Base-by-base conservation (phyloP, 805 yeast genomes). In the Wickerhamiella azymoides region DNA sequence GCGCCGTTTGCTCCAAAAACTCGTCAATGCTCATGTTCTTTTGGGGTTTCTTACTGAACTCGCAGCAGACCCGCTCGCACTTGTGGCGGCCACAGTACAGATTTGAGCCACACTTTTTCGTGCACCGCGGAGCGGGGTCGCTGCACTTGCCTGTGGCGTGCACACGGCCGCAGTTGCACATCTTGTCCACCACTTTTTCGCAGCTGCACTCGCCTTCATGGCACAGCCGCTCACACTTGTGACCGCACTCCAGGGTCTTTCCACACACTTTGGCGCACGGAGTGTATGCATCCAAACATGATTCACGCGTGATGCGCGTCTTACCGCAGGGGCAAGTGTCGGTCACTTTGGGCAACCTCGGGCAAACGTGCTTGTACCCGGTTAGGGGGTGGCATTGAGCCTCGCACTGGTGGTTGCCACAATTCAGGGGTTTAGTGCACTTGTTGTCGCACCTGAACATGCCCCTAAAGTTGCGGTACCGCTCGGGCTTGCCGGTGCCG, bases 391-490 rank as follows among this genome's bases (percentile, higher is more conserved):
- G 83, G 56, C 95, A 73, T 45, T 64, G 58, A 52, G 67, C 69
- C 26, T 62, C 56, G 58, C 84, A 78, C 36, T 14, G 7, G 54
- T 78, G 84, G 10, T 57, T 57, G 36, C 80, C 76, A 48, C 69
- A 63, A 0, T 62, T 49, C 24, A 77, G 58, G 5, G 53, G 49
- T 45, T 68, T 62, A 1, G 72, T 73, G 65, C 95, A 84, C 6
- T 63, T 62, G 14, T 67, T 64, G 38, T 77, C 76, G 62, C 95
- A 84, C 2, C 82, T 74, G 26, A 24, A 42, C 11, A 26, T 25
- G 10, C 45, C 45, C 9, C 18, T 38, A 17, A 36, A 25, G 10
- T 42, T 35, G 36, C 45, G 45, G 16, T 33, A 36, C 39, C 33
- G 24, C 16, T 42, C 45, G 8, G 36, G 40, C 38, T 42, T 42